phyloP scores from a whole-genome alignment of 108 stramenopile genomes.

The Parietichytrium sp. region DNA sequence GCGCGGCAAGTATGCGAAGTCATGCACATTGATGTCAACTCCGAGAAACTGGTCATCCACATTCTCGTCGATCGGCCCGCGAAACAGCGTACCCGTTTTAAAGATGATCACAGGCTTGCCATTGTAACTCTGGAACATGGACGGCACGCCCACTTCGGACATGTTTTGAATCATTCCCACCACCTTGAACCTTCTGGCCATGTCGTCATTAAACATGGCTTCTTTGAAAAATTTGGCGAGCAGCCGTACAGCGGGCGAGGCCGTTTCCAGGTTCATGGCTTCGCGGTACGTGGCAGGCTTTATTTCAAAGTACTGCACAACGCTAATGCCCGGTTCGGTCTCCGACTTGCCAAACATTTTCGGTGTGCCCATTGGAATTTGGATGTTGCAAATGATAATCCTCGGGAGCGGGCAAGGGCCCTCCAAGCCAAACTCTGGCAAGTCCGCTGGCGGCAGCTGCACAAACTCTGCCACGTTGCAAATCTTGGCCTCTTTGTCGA shows the following conservation, averaged over 20 bases:
- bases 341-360: constrained; percentile 30
- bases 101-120: constrained; percentile 47
- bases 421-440: background rate
- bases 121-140: constrained; percentile 43
- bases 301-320: constrained; percentile 35
- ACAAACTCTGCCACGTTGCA: background rate
- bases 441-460: background rate
- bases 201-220: background rate
- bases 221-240: constrained; percentile 7
- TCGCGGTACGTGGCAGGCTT: background rate
- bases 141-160: constrained; percentile 43
- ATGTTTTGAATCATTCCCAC: constrained; percentile 28
- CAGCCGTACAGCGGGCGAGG: background rate
- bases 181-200: constrained; percentile 41
- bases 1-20: constrained; percentile 46
- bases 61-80: background rate
- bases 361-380: background rate
- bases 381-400: constrained; percentile 15
- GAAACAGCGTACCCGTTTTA: constrained; percentile 37
- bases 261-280: background rate
- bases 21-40: constrained; percentile 48
- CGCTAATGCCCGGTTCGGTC: background rate
- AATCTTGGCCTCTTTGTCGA: background rate
- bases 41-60: constrained; percentile 33
- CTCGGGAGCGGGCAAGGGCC: background rate